These are phyloP conservation scores for Porcisia deanei DNA, from an alignment of 208 protist species.

Conservation along the genomic window DNA sequence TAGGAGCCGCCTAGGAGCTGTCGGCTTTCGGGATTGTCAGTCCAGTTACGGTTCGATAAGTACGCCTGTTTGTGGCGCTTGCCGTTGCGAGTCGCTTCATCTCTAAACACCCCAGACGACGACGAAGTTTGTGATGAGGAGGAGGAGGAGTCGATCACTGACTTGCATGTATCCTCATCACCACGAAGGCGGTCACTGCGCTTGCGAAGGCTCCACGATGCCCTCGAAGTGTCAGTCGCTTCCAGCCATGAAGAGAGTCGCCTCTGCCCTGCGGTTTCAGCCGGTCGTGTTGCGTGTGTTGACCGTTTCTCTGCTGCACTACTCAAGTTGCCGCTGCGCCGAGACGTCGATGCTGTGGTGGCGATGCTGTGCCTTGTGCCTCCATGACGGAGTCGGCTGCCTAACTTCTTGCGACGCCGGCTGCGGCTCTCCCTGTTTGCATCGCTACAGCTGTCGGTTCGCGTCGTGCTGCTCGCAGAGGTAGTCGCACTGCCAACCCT, in stretches of 20 bases:
- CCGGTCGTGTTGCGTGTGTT: background rate
- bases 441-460: slow-evolving; percentile 1
- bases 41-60: background rate
- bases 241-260: background rate
- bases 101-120: background rate
- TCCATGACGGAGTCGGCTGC: slow-evolving; percentile 8
- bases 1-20: background rate
- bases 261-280: background rate
- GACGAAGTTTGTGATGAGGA: background rate
- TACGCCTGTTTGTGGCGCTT: background rate
- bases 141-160: background rate
- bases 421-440: background rate
- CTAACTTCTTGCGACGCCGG: background rate
- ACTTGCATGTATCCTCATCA: background rate
- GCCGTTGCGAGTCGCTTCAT: background rate
- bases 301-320: slow-evolving; percentile 1
- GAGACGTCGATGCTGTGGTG: background rate
- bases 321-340: background rate
- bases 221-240: background rate
- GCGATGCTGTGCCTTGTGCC: slow-evolving; percentile 11
- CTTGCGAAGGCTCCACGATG: background rate
- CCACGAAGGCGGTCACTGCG: background rate
- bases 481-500: slow-evolving; percentile 15
- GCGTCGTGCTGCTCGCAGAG: slow-evolving; percentile 27
- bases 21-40: background rate